phyloP scores from a whole-genome alignment of 140 eudicot species.

The Anethum foeniculum region DNA sequence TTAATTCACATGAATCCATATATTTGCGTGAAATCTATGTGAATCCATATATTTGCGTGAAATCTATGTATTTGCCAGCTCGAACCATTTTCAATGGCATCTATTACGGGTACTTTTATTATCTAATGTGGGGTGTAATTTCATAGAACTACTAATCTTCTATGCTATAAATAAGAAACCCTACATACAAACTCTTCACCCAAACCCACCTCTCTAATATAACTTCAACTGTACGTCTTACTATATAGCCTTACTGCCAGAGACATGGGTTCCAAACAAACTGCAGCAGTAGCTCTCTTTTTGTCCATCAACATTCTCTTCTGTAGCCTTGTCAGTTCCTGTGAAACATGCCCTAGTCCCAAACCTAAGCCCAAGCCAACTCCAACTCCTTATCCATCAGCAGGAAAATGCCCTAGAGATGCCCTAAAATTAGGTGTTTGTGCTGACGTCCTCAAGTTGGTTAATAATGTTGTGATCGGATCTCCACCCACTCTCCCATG shows the following conservation, averaged over 20 bases:
- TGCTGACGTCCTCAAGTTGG: constrained; percentile 16
- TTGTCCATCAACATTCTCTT: constrained; percentile 24
- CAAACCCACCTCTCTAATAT: not conserved
- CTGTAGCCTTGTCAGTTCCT: constrained; percentile 10
- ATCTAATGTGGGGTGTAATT: not conserved
- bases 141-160: no score
- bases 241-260: not conserved
- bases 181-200: not conserved
- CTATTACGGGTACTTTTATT: not conserved
- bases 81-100: not conserved
- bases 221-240: not conserved
- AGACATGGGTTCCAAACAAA: constrained; percentile 31
- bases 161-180: not conserved
- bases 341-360: constrained; percentile 2
- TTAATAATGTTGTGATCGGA: constrained; percentile 9
- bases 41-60: not conserved
- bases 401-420: constrained; percentile 27
- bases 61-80: not conserved
- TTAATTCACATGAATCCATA: not conserved
- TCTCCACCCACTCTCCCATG: constrained; percentile 22
- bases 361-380: not conserved
- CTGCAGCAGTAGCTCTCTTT: constrained; percentile 22
- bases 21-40: not conserved
- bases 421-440: constrained; percentile 30
- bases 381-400: not conserved